Base-by-base conservation (phyloP, 495 filamentous ascomycete species). In the Entonaema liquescens region DNA sequence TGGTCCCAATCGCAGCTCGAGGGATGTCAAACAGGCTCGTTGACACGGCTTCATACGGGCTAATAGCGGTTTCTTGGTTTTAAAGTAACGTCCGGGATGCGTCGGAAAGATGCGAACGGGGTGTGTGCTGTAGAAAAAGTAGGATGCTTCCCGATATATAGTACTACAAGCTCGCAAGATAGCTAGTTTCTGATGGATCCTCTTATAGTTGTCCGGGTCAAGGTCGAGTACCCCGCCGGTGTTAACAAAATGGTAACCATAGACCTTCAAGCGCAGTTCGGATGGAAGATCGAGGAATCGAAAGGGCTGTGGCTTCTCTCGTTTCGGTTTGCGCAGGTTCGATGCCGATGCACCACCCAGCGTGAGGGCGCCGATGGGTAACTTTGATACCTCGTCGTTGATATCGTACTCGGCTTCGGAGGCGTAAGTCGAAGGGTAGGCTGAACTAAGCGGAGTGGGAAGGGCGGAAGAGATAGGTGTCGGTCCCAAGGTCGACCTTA, bases 1-100 rank as follows among this genome's bases (percentile, higher is more conserved):
- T 0, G 92, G 92, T 0, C 93, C 93, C 1, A 97, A 79, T 9
- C 93, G 89, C 66, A 96, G 79, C 72, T 96, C 91, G 52, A 95
- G 82, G 1, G 87, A 88, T 3, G 84, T 89, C 57, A 97, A 81
- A 21, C 81, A 86, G 6, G 83, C 78, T 40, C 90, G 89, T 81
- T 94, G 93, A 23, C 82, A 83, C 15, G 84, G 76, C 15, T 89
- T 88, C 65, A 94, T 83, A 25, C 90, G 88, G 7, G 90, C 86
- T 19, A 92, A 81, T 2, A 92, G 83, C 0, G 89, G 89, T 57
- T 79, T 82, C 74, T 88, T 88, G 19, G 84, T 88, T 78, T 89
- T 86, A 65, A 85, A 85, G 79, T 86, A 87, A 59, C 86, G 87
- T 42, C 91, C 90, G 47, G 90, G 89, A 67, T 91, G 86, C 21